These are phyloP conservation scores for Arthonia radiata DNA, from an alignment of 495 filamentous ascomycete genomes.

Conservation along the genomic window DNA sequence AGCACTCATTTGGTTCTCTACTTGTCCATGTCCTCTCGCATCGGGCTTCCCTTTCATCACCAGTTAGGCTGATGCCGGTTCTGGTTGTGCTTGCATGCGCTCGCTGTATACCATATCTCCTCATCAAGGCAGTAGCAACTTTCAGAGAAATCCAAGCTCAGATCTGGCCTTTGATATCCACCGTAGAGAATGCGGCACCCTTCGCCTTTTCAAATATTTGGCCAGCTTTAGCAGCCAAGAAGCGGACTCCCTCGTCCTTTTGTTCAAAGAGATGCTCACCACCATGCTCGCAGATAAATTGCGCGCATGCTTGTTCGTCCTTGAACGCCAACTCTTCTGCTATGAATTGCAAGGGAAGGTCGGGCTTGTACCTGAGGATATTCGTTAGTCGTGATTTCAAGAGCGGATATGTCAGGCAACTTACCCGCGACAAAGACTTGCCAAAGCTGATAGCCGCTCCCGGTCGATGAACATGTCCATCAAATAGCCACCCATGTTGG, in stretches of 20 bases:
- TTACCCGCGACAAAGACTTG: constrained; percentile 83
- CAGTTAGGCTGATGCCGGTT: too few species aligned
- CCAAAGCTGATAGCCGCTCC: constrained; percentile 73
- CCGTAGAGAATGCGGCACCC: constrained; percentile 45
- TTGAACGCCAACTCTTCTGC: constrained; percentile 92
- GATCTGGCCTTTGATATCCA: constrained; percentile 96
- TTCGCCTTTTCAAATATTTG: constrained; percentile 48
- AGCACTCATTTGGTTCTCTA: too few species aligned
- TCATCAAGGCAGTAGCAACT: too few species aligned
- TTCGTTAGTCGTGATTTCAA: not conserved
- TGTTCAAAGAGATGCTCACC: constrained; percentile 58
- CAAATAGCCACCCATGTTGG: constrained; percentile 92
- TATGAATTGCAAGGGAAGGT: constrained; percentile 71
- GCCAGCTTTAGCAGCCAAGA: constrained; percentile 52
- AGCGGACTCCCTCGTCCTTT: constrained; percentile 41
- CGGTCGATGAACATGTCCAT: constrained; percentile 97
- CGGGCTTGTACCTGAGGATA: constrained; percentile 54
- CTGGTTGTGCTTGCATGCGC: too few species aligned
- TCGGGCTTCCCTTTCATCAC: too few species aligned
- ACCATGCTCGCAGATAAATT: constrained; percentile 61
- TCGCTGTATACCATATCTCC: too few species aligned
- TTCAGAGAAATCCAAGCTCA: too few species aligned
- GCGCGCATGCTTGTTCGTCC: constrained; percentile 66
- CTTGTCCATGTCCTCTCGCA: too few species aligned
- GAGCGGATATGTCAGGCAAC: constrained; percentile 15